These are phyloP conservation scores for Kazachstania sp. DNA, from an alignment of 1,139 yeast species.

Conservation along the genomic window DNA sequence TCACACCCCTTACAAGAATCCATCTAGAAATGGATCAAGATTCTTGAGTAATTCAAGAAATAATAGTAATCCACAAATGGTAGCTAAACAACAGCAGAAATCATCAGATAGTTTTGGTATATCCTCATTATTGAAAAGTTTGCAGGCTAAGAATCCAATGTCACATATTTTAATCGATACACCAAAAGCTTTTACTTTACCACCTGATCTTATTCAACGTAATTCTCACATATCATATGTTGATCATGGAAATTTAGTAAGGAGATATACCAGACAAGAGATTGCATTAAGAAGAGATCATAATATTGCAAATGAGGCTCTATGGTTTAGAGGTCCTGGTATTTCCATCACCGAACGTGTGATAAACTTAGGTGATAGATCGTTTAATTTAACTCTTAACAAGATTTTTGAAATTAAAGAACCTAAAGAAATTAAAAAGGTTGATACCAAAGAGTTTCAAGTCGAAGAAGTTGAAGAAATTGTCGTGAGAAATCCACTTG, in stretches of 20 bases:
- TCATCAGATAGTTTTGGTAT: constrained; percentile 12
- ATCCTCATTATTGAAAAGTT: constrained; percentile 17
- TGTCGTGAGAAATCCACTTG: constrained; percentile 5
- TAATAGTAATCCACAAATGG: neutral
- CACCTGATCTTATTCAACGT: constrained; percentile 18
- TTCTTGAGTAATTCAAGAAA: neutral
- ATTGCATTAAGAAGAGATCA: constrained; percentile 21
- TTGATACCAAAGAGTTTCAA: constrained; percentile 8
- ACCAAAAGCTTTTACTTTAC: constrained; percentile 23
- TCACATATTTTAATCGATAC: constrained; percentile 23
- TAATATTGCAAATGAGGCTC: constrained; percentile 38
- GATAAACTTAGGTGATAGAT: constrained; percentile 20
- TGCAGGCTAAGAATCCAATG: constrained; percentile 17
- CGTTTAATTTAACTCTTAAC: constrained; percentile 17
- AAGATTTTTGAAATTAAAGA: constrained; percentile 14
- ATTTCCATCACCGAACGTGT: constrained; percentile 47
- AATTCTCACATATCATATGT: constrained; percentile 23
- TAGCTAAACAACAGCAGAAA: constrained; percentile 6
- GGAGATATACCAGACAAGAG: constrained; percentile 27
- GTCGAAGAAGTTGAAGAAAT: constrained; percentile 22
- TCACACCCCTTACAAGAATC: neutral
- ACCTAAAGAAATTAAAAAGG: constrained; percentile 5
- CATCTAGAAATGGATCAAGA: neutral
- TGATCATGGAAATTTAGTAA: constrained; percentile 22
- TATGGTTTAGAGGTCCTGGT: constrained; percentile 84